Evolutionary conservation across 768 basidiomycete genomes (phyloP).

Genomic region (Dentipellis sp.): DNA sequence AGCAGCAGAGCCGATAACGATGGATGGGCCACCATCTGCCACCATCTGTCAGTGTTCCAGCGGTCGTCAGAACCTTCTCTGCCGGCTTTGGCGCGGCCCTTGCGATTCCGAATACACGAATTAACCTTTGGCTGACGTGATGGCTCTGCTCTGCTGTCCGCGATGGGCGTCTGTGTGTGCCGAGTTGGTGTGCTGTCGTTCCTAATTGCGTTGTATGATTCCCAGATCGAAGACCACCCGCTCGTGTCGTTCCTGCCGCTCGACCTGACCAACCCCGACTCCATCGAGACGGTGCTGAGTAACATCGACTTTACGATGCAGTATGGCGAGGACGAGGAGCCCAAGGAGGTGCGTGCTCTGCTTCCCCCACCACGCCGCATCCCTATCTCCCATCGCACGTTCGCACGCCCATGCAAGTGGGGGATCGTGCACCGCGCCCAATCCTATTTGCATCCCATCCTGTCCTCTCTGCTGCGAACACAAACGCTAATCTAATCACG

Average conservation of each 20-base stretch:
- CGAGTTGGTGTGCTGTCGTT: slow-evolving; percentile 3
- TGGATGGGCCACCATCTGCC: not conserved
- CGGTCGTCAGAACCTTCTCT: not conserved
- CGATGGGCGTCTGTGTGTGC: not conserved
- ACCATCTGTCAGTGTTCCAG: not conserved
- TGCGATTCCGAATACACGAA: not conserved
- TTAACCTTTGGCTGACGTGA: not conserved
- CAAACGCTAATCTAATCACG: not conserved
- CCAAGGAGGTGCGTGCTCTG: slow-evolving; percentile 62
- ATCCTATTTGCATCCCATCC: not conserved
- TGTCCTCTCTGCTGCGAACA: not conserved
- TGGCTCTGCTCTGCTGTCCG: not conserved
- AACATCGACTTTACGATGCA: slow-evolving; percentile 99
- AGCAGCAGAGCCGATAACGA: not conserved
- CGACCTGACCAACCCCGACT: slow-evolving; percentile 84
- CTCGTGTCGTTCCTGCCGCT: slow-evolving; percentile 95
- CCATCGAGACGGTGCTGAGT: slow-evolving; percentile 82
- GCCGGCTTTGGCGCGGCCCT: not conserved
- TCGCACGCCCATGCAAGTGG: not conserved
- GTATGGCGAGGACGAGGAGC: slow-evolving; percentile 97
- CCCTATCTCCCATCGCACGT: not conserved
- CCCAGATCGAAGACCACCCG: slow-evolving; percentile 97
- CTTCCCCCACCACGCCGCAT: not conserved
- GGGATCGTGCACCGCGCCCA: not conserved
- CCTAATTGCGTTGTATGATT: slow-evolving; percentile 6